A percentile compares a stretch with the other conserved stretches of the same genome.
Evolutionary conservation across 2,329 filamentous ascomycete species (phyloP).

Genomic region (Orbilia oligospora): DNA sequence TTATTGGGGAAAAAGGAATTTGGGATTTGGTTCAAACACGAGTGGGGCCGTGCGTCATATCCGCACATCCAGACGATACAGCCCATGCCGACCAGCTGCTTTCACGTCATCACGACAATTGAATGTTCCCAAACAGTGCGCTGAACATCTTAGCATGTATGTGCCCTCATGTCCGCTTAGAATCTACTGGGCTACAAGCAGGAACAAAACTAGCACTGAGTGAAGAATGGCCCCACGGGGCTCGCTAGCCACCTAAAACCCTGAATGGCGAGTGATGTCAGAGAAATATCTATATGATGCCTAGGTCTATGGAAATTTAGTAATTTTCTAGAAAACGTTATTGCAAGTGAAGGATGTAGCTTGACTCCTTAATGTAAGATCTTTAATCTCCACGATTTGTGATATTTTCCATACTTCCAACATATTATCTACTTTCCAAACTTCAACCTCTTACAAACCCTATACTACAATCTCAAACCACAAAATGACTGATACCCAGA

Average conservation of each 20-base stretch:
- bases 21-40: not conserved
- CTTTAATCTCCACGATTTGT: not conserved
- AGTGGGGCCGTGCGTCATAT: conserved; percentile 44
- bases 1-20: conserved; percentile 4
- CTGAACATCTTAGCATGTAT: not conserved
- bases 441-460: not conserved
- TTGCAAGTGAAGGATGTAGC: not conserved
- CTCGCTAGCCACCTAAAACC: not conserved
- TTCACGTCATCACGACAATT: conserved; percentile 12
- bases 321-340: not conserved
- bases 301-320: not conserved
- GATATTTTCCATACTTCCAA: not conserved
- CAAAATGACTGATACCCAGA: conserved; percentile 46
- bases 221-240: not conserved
- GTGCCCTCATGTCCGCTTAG: not conserved
- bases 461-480: not conserved
- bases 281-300: conserved; percentile 2
- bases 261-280: conserved; percentile 11
- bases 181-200: not conserved
- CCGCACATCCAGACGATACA: not conserved
- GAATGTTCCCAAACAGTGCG: not conserved
- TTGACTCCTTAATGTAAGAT: not conserved
- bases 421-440: not conserved
- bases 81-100: not conserved
- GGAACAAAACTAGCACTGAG: not conserved